A percentile compares a stretch with the other conserved stretches of the same genome.
Conservation (phyloP, 2,329 filamentous ascomycete genomes). For the Zopfia rhizophila region DNA sequence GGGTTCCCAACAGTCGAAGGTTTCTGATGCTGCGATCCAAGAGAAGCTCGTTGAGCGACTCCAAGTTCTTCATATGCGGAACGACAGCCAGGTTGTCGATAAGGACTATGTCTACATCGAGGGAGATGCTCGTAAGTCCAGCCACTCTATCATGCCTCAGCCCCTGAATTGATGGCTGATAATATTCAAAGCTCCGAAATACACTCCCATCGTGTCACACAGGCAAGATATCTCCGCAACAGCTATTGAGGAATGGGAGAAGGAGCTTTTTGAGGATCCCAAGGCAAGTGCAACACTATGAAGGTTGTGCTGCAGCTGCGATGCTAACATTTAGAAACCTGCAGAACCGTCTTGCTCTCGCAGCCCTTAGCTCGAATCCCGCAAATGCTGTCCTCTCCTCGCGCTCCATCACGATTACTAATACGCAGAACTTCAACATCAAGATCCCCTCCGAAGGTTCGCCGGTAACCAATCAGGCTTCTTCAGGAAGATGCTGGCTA, state of each 20-base stretch:
- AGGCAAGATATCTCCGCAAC: constrained; percentile 60
- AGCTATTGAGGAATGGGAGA: constrained; percentile 68
- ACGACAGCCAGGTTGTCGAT: constrained; percentile 53
- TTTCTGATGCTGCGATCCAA: constrained; percentile 47
- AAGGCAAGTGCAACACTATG: constrained; percentile 58
- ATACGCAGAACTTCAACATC: constrained; percentile 85
- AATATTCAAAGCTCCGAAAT: constrained; percentile 33
- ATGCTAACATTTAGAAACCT: constrained; percentile 10
- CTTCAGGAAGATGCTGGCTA: constrained; percentile 88
- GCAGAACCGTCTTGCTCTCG: constrained; percentile 78
- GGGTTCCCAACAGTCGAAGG: constrained; percentile 48
- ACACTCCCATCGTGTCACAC: constrained; percentile 36
- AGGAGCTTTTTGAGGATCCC: constrained; percentile 70
- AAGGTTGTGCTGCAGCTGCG: background rate
- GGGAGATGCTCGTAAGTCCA: constrained; percentile 53
- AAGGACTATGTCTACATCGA: constrained; percentile 66
- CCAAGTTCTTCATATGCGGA: constrained; percentile 57
- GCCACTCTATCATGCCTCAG: constrained; percentile 2
- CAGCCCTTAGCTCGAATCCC: constrained; percentile 75
- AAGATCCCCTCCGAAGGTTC: constrained; percentile 83
- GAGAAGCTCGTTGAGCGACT: constrained; percentile 55
- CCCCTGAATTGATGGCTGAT: background rate
- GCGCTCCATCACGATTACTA: constrained; percentile 69
- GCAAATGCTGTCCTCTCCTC: constrained; percentile 74
- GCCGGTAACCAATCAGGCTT: constrained; percentile 85